A percentile compares a stretch with the other conserved stretches of the same genome.
phyloP scores from a whole-genome alignment of 805 yeast species.

The Cyberlindnera veronae region DNA sequence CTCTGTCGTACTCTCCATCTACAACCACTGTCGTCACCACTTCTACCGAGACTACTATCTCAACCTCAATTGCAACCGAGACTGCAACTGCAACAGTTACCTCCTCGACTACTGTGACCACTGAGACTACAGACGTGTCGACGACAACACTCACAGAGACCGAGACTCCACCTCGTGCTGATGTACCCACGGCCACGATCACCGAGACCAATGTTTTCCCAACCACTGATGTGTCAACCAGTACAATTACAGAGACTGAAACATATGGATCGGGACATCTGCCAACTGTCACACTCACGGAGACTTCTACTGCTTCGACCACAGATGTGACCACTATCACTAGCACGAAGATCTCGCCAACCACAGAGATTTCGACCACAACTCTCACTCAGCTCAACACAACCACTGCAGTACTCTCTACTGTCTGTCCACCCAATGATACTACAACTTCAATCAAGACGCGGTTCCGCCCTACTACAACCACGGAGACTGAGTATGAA shows the following conservation, averaged over 20 bases:
- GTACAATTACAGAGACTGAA: neutral
- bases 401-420: too few relatives aligned
- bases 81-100: neutral
- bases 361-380: neutral
- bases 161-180: too few relatives aligned
- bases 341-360: neutral
- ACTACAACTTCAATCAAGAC: conserved; percentile 27
- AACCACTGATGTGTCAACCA: neutral
- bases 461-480: conserved; percentile 20
- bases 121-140: too few relatives aligned
- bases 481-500: conserved; percentile 18
- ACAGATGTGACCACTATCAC: neutral
- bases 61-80: neutral
- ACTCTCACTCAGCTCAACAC: too few relatives aligned
- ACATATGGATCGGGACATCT: too few relatives aligned
- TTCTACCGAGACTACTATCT: neutral
- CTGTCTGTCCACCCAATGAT: too few relatives aligned
- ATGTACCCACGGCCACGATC: neutral
- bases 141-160: too few relatives aligned
- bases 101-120: neutral
- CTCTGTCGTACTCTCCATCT: too few relatives aligned
- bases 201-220: neutral
- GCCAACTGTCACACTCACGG: neutral
- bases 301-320: neutral
- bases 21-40: neutral